Percentiles rank a stretch among this genome's conserved stretches.
Evolutionary conservation across 768 basidiomycete genomes (phyloP).

Genomic region (Russula sp.): DNA sequence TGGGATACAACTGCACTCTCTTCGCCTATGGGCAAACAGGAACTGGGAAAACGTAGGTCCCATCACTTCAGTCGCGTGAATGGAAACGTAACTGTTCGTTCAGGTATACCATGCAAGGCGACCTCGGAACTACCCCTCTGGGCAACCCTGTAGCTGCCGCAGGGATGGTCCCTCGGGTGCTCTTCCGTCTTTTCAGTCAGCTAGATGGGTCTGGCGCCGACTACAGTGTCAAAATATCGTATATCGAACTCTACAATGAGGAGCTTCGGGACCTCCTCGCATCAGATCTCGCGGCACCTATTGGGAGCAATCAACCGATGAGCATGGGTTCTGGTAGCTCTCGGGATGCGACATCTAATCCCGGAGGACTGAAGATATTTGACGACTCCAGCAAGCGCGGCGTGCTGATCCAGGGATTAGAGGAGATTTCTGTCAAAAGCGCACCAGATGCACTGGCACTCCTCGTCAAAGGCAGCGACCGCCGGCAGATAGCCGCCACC

Average conservation of each 20-base stretch:
- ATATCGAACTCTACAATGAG: slow-evolving; percentile 96
- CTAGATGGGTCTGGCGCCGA: slow-evolving; percentile 74
- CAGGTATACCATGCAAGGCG: slow-evolving; percentile 97
- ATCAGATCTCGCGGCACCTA: slow-evolving; percentile 65
- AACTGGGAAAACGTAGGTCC: slow-evolving; percentile 91
- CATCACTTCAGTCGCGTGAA: too few species aligned
- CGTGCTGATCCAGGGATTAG: slow-evolving; percentile 90
- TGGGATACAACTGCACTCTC: slow-evolving; percentile 94
- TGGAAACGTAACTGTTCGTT: not conserved
- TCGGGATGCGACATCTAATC: slow-evolving; percentile 39
- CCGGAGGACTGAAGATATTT: slow-evolving; percentile 77
- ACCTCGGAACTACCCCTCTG: slow-evolving; percentile 73
- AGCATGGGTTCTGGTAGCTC: slow-evolving; percentile 45
- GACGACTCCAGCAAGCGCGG: slow-evolving; percentile 87
- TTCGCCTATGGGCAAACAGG: slow-evolving; percentile 99
- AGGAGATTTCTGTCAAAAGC: slow-evolving; percentile 81
- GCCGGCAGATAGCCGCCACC: slow-evolving; percentile 90
- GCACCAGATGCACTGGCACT: slow-evolving; percentile 78
- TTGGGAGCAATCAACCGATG: slow-evolving; percentile 71
- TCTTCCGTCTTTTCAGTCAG: slow-evolving; percentile 86
- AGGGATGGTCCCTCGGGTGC: slow-evolving; percentile 91
- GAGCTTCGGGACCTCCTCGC: slow-evolving; percentile 92
- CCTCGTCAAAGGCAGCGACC: slow-evolving; percentile 82
- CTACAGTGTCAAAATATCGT: slow-evolving; percentile 91
- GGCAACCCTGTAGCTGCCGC: slow-evolving; percentile 85